Percentiles rank a stretch among this genome's conserved stretches.
These are phyloP conservation scores for Reticulascus tulasneorum DNA, from an alignment of 2,329 filamentous ascomycete genomes.

Conservation along the genomic window DNA sequence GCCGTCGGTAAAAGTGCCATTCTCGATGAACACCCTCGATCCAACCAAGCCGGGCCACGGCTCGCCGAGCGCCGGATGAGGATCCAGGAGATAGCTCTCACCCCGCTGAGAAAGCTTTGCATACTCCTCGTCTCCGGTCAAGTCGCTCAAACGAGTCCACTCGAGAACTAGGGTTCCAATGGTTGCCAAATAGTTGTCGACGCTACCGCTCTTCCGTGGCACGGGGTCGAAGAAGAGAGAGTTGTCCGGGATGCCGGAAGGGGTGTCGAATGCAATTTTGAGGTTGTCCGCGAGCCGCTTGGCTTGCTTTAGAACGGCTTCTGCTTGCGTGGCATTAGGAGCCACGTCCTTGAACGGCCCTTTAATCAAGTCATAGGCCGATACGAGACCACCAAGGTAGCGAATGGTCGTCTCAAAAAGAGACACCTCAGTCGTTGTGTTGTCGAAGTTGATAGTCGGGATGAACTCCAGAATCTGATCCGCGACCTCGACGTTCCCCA, in stretches of 20 bases:
- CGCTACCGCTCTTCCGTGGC: constrained; percentile 41
- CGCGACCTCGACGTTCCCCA: constrained; percentile 66
- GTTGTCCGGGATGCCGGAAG: constrained; percentile 71
- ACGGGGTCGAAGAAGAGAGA: constrained; percentile 56
- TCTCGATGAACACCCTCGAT: constrained; percentile 58
- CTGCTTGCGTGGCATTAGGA: constrained; percentile 40
- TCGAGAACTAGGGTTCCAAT: constrained; percentile 77
- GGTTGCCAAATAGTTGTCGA: constrained; percentile 69
- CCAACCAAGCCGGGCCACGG: constrained; percentile 77
- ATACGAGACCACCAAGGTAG: constrained; percentile 76
- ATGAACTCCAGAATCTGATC: constrained; percentile 69
- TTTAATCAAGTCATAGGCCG: constrained; percentile 69
- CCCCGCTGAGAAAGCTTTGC: constrained; percentile 61
- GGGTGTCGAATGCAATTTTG: constrained; percentile 73
- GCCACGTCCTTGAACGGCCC: constrained; percentile 57
- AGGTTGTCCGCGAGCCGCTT: constrained; percentile 66
- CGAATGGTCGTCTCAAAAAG: constrained; percentile 90
- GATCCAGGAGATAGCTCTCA: constrained; percentile 66
- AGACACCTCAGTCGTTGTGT: constrained; percentile 59
- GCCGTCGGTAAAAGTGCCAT: constrained; percentile 64
- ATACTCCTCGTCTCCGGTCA: constrained; percentile 66
- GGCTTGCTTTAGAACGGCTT: constrained; percentile 63
- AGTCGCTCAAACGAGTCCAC: constrained; percentile 76
- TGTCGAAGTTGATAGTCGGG: constrained; percentile 65
- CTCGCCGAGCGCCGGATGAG: constrained; percentile 60